phyloP scores from a whole-genome alignment of 768 basidiomycete species.

The Megacollybia marginata region DNA sequence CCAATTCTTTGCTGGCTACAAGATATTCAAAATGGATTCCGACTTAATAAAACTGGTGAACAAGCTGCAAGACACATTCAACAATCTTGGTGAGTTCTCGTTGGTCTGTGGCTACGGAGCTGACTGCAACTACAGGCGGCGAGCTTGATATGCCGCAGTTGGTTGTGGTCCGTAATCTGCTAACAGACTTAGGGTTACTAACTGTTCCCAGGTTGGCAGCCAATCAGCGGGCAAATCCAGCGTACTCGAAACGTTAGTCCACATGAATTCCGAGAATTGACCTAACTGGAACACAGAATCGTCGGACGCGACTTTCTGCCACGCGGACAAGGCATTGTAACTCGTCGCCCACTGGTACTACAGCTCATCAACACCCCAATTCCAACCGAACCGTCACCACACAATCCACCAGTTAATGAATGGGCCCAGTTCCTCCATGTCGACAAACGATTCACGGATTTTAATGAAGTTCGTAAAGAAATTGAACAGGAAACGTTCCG shows the following conservation, averaged over 20 bases:
- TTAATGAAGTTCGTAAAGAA: constrained; percentile 87
- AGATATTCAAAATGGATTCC: constrained; percentile 64
- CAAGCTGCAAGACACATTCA: constrained; percentile 90
- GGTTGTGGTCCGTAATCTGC: constrained; percentile 55
- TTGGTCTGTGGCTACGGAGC: constrained; percentile 6
- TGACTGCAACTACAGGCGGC: constrained; percentile 46
- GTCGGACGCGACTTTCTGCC: constrained; percentile 91
- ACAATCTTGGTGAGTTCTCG: constrained; percentile 63
- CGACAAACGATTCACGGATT: constrained; percentile 96
- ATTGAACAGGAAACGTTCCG: constrained; percentile 97
- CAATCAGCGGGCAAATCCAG: constrained; percentile 97
- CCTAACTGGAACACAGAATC: constrained; percentile 43
- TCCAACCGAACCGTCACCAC: constrained; percentile 38
- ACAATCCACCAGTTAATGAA: constrained; percentile 45
- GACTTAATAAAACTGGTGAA: constrained; percentile 94
- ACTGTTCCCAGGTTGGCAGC: constrained; percentile 69
- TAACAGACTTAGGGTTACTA: background rate
- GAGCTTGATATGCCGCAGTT: constrained; percentile 92
- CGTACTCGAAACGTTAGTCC: constrained; percentile 85
- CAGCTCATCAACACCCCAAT: constrained; percentile 91
- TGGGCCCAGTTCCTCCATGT: constrained; percentile 98
- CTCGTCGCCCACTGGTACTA: constrained; percentile 88
- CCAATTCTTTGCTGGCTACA: background rate
- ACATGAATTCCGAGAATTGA: constrained; percentile 5
- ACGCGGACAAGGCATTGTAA: constrained; percentile 90